Conservation (phyloP, 2,329 filamentous ascomycete genomes). For the Alternaria sp. region DNA sequence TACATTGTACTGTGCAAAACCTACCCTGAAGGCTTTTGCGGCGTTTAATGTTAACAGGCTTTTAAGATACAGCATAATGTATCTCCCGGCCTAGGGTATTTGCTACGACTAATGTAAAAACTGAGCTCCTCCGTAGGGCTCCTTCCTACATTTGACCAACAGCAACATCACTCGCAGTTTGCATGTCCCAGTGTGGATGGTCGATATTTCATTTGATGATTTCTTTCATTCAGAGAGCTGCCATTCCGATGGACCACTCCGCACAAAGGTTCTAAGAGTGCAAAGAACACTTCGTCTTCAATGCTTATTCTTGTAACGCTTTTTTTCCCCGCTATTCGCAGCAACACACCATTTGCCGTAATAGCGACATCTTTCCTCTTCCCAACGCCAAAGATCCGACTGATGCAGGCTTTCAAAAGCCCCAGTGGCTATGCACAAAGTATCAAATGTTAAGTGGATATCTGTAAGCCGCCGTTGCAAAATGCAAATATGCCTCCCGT, state of each 20-base stretch:
- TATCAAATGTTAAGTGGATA: slow-evolving; percentile 22
- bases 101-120: too few species aligned
- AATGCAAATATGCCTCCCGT: slow-evolving; percentile 57
- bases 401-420: slow-evolving; percentile 16
- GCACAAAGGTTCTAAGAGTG: slow-evolving; percentile 23
- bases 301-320: slow-evolving; percentile 10
- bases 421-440: slow-evolving; percentile 16
- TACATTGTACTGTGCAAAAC: neutral
- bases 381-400: slow-evolving; percentile 23
- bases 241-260: slow-evolving; percentile 11
- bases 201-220: slow-evolving; percentile 11
- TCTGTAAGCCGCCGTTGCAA: slow-evolving; percentile 10
- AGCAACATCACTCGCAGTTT: neutral
- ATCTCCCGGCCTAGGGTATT: too few species aligned
- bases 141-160: neutral
- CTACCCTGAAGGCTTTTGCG: too few species aligned
- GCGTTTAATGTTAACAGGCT: too few species aligned
- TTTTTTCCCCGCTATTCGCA: slow-evolving; percentile 23
- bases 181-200: neutral
- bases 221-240: slow-evolving; percentile 20
- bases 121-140: too few species aligned
- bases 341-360: slow-evolving; percentile 22
- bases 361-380: slow-evolving; percentile 15
- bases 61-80: too few species aligned
- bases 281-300: slow-evolving; percentile 26